A percentile compares a stretch with the other conserved stretches of the same genome.
These are phyloP conservation scores for Fraxinus nigra DNA, from an alignment of 305 asterid genomes.

Conservation along the genomic window DNA sequence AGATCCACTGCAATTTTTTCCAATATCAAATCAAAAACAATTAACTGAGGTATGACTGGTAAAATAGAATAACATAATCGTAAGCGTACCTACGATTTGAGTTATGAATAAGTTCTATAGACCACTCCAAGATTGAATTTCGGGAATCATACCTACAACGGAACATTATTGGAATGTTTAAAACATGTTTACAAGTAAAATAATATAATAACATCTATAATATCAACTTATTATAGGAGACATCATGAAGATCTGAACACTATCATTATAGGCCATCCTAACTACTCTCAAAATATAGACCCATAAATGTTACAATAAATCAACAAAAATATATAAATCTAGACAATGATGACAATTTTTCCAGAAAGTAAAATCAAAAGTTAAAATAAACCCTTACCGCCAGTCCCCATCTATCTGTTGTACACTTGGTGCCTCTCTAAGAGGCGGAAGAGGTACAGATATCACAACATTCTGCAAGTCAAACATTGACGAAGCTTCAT, in stretches of 20 bases:
- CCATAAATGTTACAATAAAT: neutral
- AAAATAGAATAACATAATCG: neutral
- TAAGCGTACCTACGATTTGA: slow-evolving; percentile 64
- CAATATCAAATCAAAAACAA: slow-evolving; percentile 21
- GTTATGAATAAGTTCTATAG: slow-evolving; percentile 63
- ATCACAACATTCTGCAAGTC: slow-evolving; percentile 72
- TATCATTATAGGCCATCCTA: neutral
- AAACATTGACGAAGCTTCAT: slow-evolving; percentile 62
- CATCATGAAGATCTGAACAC: neutral
- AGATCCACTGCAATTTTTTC: slow-evolving; percentile 55
- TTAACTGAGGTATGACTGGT: slow-evolving; percentile 12
- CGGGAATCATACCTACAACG: slow-evolving; percentile 64
- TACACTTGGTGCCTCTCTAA: slow-evolving; percentile 65
- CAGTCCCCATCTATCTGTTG: slow-evolving; percentile 78
- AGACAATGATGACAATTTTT: neutral
- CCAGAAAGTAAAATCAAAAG: neutral
- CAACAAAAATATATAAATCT: neutral
- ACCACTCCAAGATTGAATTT: slow-evolving; percentile 68
- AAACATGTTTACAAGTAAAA: neutral
- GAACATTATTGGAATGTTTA: neutral
- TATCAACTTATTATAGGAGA: slow-evolving; percentile 1
- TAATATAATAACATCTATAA: neutral
- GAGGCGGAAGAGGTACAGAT: slow-evolving; percentile 76
- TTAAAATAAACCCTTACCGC: slow-evolving; percentile 41
- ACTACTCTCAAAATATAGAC: neutral